These are phyloP conservation scores for Pseudopyricularia cyperi DNA, from an alignment of 2,329 filamentous ascomycete genomes.

Conservation along the genomic window DNA sequence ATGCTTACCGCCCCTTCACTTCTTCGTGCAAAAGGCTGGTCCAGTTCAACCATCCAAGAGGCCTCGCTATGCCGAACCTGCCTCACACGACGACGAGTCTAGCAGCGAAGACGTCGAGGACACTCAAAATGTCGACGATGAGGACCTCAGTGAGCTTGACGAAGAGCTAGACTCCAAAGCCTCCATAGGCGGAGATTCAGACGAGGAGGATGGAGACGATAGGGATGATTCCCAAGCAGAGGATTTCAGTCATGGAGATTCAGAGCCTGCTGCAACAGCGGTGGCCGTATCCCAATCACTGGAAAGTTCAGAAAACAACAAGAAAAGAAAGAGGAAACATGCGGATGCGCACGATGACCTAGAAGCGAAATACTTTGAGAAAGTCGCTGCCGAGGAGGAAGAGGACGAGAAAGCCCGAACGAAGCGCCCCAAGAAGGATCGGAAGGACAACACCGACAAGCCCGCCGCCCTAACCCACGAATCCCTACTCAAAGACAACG, in stretches of 20 bases:
- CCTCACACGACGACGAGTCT: constrained; percentile 3
- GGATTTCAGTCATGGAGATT: too few relatives aligned
- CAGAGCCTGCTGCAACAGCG: neutral
- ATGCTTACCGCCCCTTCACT: neutral
- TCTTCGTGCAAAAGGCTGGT: constrained; percentile 26
- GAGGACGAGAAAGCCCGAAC: constrained; percentile 27
- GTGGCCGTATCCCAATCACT: constrained; percentile 15
- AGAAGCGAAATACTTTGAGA: constrained; percentile 56
- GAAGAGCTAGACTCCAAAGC: constrained; percentile 19
- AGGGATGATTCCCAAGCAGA: constrained; percentile 10
- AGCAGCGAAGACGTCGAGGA: constrained; percentile 1
- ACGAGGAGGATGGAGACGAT: constrained; percentile 31
- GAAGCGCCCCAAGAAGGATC: constrained; percentile 12
- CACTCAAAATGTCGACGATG: constrained; percentile 17
- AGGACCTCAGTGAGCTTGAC: constrained; percentile 11
- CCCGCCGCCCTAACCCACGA: constrained; percentile 39
- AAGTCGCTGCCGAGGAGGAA: constrained; percentile 44
- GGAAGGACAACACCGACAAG: constrained; percentile 16
- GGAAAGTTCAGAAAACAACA: constrained; percentile 31
- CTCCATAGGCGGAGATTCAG: constrained; percentile 8
- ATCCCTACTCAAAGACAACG: constrained; percentile 38
- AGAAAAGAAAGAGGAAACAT: constrained; percentile 52
- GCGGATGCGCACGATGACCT: constrained; percentile 53
- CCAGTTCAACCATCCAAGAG: constrained; percentile 33
- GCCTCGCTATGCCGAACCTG: constrained; percentile 25